These are phyloP conservation scores for Arctium minus DNA, from an alignment of 129 eudicot genomes.

Conservation along the genomic window DNA sequence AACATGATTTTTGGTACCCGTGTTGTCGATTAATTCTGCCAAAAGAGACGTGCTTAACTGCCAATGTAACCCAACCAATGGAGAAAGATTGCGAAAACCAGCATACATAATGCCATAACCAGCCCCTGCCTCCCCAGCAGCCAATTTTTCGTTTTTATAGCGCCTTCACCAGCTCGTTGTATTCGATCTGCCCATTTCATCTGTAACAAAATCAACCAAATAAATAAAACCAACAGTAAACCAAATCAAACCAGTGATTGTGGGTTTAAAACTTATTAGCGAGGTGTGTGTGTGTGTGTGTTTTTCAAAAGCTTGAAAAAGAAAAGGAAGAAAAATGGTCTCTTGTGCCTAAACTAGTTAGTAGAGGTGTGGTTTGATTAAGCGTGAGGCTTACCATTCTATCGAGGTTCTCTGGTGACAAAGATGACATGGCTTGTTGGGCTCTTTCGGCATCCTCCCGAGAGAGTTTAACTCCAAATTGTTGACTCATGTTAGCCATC, in stretches of 20 bases:
- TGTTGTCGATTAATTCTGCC: background rate
- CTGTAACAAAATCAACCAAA: slow-evolving; percentile 31
- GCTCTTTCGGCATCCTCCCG: slow-evolving; percentile 94
- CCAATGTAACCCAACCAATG: slow-evolving; percentile 89
- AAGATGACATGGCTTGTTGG: slow-evolving; percentile 94
- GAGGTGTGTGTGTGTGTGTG: background rate
- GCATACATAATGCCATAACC: slow-evolving; percentile 82
- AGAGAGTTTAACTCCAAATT: slow-evolving; percentile 84
- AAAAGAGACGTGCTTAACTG: slow-evolving; percentile 13
- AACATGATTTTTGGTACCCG: background rate
- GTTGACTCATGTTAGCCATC: slow-evolving; percentile 97
- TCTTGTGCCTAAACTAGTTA: background rate
- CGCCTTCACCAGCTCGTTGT: slow-evolving; percentile 76
- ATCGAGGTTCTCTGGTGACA: slow-evolving; percentile 85
- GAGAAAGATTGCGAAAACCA: slow-evolving; percentile 66
- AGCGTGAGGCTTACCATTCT: slow-evolving; percentile 54
- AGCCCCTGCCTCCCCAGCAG: slow-evolving; percentile 84
- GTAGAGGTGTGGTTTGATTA: background rate
- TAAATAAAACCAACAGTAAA: background rate
- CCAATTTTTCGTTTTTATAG: slow-evolving; percentile 83
- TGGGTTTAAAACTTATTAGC: background rate
- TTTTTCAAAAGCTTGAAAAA: background rate
- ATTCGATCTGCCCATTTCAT: slow-evolving; percentile 92
- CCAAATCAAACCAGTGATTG: background rate
- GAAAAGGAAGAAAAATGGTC: background rate